A percentile compares a stretch with the other conserved stretches of the same genome.
phyloP scores from a whole-genome alignment of 2,329 filamentous ascomycete genomes.

The Massarina eburnea region DNA sequence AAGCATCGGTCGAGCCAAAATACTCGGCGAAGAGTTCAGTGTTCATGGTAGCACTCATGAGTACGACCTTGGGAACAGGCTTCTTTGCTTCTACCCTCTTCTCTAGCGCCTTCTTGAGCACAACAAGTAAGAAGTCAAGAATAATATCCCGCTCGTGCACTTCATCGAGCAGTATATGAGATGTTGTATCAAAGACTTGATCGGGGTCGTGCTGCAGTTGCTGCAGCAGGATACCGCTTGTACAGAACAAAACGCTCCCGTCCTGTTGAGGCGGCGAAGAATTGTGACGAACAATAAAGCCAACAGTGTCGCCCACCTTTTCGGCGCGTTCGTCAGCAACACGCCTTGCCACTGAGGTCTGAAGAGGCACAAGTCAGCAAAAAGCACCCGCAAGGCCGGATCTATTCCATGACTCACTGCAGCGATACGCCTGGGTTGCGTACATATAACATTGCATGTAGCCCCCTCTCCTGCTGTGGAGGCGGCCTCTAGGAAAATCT shows the following conservation, averaged over 20 bases:
- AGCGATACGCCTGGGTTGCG: slow-evolving; percentile 6
- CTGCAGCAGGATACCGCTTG: slow-evolving; percentile 6
- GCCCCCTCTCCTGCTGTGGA: not conserved
- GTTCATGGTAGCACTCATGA: slow-evolving; percentile 9
- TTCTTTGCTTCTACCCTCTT: slow-evolving; percentile 2
- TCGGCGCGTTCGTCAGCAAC: slow-evolving; percentile 7
- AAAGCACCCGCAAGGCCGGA: not conserved
- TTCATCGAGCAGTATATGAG: slow-evolving; percentile 6
- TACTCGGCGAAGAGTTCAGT: slow-evolving; percentile 7
- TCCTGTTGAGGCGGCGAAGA: not conserved
- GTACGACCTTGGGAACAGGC: slow-evolving; percentile 3
- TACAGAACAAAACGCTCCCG: slow-evolving; percentile 7
- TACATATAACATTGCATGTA: slow-evolving; percentile 7
- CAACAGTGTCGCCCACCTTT: slow-evolving; percentile 1
- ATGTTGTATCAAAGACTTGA: slow-evolving; percentile 3
- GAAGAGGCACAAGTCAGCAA: not conserved
- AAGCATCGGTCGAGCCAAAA: not conserved
- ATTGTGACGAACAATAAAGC: slow-evolving; percentile 3
- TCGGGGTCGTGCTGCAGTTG: slow-evolving; percentile 5
- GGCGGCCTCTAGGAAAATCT: slow-evolving; percentile 8
- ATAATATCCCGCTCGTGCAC: slow-evolving; percentile 6
- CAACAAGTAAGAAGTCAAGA: slow-evolving; percentile 7
- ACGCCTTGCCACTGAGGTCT: slow-evolving; percentile 6
- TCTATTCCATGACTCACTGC: not conserved
- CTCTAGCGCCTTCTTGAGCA: slow-evolving; percentile 3